phyloP scores from a whole-genome alignment of 257 asterid genomes.

The Phtheirospermum japonicum region DNA sequence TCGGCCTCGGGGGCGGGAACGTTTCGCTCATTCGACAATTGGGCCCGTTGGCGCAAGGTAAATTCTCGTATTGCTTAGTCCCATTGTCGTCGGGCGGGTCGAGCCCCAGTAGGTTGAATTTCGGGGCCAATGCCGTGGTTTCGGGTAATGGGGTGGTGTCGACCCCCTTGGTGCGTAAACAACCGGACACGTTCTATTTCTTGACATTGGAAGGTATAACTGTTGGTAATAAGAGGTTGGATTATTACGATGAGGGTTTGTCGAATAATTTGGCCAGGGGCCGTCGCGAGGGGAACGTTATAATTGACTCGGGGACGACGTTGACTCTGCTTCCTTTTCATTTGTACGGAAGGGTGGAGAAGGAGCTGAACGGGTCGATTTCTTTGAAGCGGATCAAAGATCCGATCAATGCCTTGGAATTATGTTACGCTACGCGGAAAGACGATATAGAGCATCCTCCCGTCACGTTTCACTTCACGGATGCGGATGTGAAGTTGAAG shows the following conservation, averaged over 20 bases:
- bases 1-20: constrained; percentile 44
- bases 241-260: not conserved
- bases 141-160: not conserved
- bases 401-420: not conserved
- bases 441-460: not conserved
- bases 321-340: too few relatives aligned
- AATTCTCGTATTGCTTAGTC: constrained; percentile 42
- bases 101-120: constrained; percentile 30
- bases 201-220: constrained; percentile 28
- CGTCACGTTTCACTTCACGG: not conserved
- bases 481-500: not conserved
- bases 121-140: constrained; percentile 1
- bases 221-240: constrained; percentile 10
- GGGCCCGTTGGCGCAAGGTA: constrained; percentile 22
- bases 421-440: not conserved
- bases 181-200: constrained; percentile 15
- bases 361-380: too few relatives aligned
- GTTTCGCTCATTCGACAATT: constrained; percentile 35
- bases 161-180: not conserved
- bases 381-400: not conserved
- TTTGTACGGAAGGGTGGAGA: too few relatives aligned
- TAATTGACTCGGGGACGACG: too few relatives aligned
- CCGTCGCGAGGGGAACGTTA: too few relatives aligned
- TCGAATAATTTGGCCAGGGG: too few relatives aligned
- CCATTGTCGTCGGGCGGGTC: not conserved